phyloP scores from a whole-genome alignment of 768 basidiomycete species.

The Leccinum sublutescens region DNA sequence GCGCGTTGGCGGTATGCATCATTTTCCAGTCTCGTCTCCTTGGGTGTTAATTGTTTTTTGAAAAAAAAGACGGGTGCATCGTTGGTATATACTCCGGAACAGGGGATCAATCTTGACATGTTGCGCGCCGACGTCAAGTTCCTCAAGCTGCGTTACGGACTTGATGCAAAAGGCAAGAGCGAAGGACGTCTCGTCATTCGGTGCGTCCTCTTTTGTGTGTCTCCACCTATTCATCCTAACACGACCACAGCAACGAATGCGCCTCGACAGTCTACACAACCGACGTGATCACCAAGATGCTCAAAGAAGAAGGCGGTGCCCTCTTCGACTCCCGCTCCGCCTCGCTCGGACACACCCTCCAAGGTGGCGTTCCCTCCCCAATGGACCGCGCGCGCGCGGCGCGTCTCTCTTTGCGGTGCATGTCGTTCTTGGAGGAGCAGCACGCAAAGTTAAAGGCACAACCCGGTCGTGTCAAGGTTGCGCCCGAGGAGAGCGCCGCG shows the following conservation, averaged over 20 bases:
- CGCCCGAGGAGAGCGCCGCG: slow-evolving; percentile 67
- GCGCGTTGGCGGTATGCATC: slow-evolving; percentile 83
- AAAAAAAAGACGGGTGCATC: slow-evolving; percentile 78
- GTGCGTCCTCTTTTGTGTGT: slow-evolving; percentile 43
- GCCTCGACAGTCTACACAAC: slow-evolving; percentile 90
- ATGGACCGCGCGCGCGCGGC: slow-evolving; percentile 90
- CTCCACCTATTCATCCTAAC: not conserved
- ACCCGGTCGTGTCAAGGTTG: slow-evolving; percentile 51
- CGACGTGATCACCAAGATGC: slow-evolving; percentile 87
- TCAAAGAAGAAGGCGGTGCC: slow-evolving; percentile 89
- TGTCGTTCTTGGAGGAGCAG: slow-evolving; percentile 90
- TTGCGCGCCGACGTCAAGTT: slow-evolving; percentile 84
- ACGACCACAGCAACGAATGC: slow-evolving; percentile 66
- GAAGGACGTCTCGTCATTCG: slow-evolving; percentile 93
- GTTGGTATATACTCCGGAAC: slow-evolving; percentile 92
- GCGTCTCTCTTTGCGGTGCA: slow-evolving; percentile 86
- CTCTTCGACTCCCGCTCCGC: slow-evolving; percentile 95
- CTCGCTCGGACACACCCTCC: slow-evolving; percentile 95
- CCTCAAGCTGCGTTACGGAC: slow-evolving; percentile 77
- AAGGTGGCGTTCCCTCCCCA: slow-evolving; percentile 94
- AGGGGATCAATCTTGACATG: slow-evolving; percentile 79
- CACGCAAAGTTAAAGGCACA: slow-evolving; percentile 55
- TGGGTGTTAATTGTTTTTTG: not conserved
- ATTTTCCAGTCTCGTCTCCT: too few relatives aligned
- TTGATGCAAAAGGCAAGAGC: slow-evolving; percentile 85